Evolutionary conservation across 75 land plant genomes (phyloP).

Genomic region (Pinus tabuliformis): DNA sequence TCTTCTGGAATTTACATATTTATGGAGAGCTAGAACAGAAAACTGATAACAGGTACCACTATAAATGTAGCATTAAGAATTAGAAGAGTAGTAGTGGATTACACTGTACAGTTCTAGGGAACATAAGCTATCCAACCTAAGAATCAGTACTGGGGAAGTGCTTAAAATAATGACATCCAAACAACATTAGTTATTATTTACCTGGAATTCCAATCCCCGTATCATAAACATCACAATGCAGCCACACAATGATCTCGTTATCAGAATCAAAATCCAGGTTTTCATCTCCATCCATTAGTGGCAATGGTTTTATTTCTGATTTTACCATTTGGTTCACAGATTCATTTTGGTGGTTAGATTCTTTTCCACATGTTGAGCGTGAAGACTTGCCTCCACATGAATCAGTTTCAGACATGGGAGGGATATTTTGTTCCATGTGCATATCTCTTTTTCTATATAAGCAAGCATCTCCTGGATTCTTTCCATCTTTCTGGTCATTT

Average conservation of each 20-base stretch:
- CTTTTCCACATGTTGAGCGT: conserved; percentile 1
- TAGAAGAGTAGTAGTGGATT: background rate
- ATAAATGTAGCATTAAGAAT: background rate
- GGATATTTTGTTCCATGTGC: conserved; percentile 2
- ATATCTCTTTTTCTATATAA: conserved; percentile 2
- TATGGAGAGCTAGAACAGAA: background rate
- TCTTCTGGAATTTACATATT: background rate
- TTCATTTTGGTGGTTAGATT: conserved; percentile 5
- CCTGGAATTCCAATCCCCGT: conserved; percentile 98
- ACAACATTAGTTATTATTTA: conserved; percentile 2
- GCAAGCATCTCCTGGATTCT: conserved; percentile 1
- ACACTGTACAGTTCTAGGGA: background rate
- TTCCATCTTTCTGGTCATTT: conserved; percentile 1
- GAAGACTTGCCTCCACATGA: conserved; percentile 1
- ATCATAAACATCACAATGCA: conserved; percentile 77
- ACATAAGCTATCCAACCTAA: background rate
- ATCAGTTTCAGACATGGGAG: background rate
- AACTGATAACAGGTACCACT: background rate
- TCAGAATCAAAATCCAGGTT: conserved; percentile 10
- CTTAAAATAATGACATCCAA: background rate
- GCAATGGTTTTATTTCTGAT: conserved; percentile 1
- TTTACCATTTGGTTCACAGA: background rate
- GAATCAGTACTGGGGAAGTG: background rate
- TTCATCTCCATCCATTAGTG: conserved; percentile 9
- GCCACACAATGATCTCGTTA: conserved; percentile 44